Conservation (phyloP, 176 grass and related monocot species). For the Oryza nivara region DNA sequence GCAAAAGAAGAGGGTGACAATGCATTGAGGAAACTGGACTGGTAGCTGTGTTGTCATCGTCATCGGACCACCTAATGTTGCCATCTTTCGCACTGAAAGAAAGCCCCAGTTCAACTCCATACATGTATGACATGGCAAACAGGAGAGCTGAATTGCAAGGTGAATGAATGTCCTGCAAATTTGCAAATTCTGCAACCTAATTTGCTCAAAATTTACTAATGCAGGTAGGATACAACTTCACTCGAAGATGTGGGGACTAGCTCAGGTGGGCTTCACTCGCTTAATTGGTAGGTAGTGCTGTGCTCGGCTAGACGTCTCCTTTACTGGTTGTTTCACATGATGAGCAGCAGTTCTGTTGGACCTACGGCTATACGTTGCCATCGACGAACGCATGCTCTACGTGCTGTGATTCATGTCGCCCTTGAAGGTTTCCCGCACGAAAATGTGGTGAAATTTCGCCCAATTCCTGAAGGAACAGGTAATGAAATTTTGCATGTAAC, state of each 20-base stretch:
- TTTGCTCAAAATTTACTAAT: not conserved
- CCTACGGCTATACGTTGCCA: not conserved
- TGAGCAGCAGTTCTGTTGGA: conserved; percentile 9
- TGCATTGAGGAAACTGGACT: not conserved
- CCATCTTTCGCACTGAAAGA: not conserved
- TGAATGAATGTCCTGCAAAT: not conserved
- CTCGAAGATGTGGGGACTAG: not conserved
- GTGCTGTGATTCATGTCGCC: not conserved
- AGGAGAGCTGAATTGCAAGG: not conserved
- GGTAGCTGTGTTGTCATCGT: not conserved
- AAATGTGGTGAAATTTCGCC: not conserved
- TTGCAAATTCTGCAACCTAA: not conserved
- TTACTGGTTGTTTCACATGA: not conserved
- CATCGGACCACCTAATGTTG: not conserved
- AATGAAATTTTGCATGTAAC: not conserved
- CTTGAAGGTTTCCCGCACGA: not conserved
- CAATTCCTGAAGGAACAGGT: not conserved
- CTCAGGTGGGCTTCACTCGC: not conserved
- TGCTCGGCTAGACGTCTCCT: not conserved
- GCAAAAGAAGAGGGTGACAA: not conserved
- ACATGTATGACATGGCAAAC: not conserved
- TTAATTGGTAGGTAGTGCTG: not conserved
- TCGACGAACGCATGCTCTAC: conserved; percentile 26
- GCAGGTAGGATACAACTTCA: not conserved
- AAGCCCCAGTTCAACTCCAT: not conserved